Conservation (phyloP, 257 asterid genomes). For the Solanum pennellii region DNA sequence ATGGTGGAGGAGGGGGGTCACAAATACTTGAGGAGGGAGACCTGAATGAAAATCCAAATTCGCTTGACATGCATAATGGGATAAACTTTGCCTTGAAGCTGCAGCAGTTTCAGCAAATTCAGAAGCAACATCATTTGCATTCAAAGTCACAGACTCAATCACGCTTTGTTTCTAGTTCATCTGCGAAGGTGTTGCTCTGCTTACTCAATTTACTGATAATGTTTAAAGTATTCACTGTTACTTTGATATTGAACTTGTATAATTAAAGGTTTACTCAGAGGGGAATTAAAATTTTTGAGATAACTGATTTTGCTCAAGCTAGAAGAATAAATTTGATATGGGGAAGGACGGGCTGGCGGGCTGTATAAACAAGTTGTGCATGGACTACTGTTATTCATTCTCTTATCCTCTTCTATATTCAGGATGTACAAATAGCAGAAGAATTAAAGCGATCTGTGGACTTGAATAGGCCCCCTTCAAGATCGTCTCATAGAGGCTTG, state of each 20-base stretch:
- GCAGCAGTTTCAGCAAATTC: conserved; percentile 69
- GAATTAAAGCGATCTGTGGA: conserved; percentile 48
- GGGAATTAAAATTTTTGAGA: neutral
- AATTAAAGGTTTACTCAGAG: neutral
- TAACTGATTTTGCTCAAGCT: neutral
- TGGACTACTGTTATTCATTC: neutral
- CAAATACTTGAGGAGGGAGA: conserved; percentile 50
- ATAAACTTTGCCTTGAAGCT: conserved; percentile 56
- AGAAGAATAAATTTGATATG: neutral
- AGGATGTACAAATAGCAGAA: conserved; percentile 63
- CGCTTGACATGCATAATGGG: conserved; percentile 28
- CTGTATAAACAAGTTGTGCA: neutral
- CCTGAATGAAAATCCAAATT: conserved; percentile 34
- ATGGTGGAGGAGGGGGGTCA: conserved; percentile 26
- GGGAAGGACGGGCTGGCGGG: neutral
- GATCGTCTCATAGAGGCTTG: conserved; percentile 51
- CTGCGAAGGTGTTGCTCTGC: conserved; percentile 45
- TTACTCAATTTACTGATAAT: neutral
- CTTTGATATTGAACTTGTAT: neutral
- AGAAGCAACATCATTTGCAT: conserved; percentile 60
- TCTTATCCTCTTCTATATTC: conserved; percentile 1
- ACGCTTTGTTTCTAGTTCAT: conserved; percentile 34
- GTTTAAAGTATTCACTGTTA: neutral
- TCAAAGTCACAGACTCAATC: conserved; percentile 40
- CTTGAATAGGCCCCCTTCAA: conserved; percentile 40